Evolutionary conservation across 495 filamentous ascomycete species (phyloP), one percentile per base, ranked within the genome.

Genomic region (Trichoderma orchidacearum): DNA sequence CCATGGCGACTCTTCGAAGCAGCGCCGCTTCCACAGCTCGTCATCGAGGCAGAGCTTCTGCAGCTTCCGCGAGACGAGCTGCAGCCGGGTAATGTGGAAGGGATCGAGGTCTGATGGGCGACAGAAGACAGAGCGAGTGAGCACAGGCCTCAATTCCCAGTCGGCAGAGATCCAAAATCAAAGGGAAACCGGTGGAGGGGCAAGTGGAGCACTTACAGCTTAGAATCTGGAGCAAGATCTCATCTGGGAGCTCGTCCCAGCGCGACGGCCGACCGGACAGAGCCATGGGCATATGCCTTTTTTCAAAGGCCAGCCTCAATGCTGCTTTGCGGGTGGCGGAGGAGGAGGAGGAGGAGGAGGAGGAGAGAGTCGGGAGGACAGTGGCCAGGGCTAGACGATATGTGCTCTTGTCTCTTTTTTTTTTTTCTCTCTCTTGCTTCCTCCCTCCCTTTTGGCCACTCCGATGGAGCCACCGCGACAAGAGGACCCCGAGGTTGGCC

Each of bases 201-300:
- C 54, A 29, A 34, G 41, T 36, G 53, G 32, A 57, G 58, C 53
- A 71, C 82, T 75, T 73, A 90, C 85, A 86, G 50, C 83, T 80
- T 56, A 85, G 68, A 59, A 91, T 87, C 64, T 88, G 83, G 60
- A 87, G 75, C 48, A 90, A 66, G 56, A 91, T 80, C 71, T 93
- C 88, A 63, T 80, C 78, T n/a, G 88, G 88, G 30, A 93, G 79
- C 30, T 27, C 53, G 7, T 34, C 53, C 23, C 30, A 36, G 23
- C 21, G 23, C 32, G 34, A 38, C 18, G 34, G 23, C 12, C 18
- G 34, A 30, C 21, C 34, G 54, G 32, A 13, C 54, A 12, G 28
- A 56, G 23, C 54, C 30, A 55, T 55, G n/a, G 32, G n/a, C 53
- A 17, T 27, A 28, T 23, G 53, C n/a, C 17, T 53, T 28, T 31